Evolutionary conservation across 2,329 filamentous ascomycete species (phyloP), one percentile per base, ranked within the genome.

Genomic region (Thyridium curvatum): DNA sequence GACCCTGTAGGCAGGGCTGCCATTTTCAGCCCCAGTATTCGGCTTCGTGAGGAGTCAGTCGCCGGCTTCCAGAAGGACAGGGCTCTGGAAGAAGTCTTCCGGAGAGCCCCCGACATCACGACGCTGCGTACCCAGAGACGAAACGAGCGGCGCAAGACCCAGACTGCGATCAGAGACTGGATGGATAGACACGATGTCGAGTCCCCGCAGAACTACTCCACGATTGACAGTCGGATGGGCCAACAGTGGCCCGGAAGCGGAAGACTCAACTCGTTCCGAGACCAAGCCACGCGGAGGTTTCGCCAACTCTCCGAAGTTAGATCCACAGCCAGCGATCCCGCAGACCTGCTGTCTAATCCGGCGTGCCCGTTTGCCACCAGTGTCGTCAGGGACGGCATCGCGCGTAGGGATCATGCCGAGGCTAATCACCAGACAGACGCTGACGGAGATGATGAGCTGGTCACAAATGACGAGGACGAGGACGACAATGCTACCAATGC

Each of bases 61-160:
- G 81, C 85, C 29, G 93, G 89, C 1, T 91, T 84, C 52, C 86
- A 91, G 51, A 94, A 96, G 54, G 90, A 96, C 50, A 82, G 81
- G 38, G 90, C 88, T 8, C 66, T 97, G 16, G 91, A 95, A 48
- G 90, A 96, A 54, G 88, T 97, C 0, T 97, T 97, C 57, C 76
- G 87, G 44, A 71, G 77, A 14, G 78, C 80, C 0, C 87, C 85
- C 18, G 82, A 83, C 43, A 69, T 77, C 36, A 73, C 74, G 8
- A 70, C 78, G 3, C 62, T 82, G 38, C 72, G 75, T 14, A 80
- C 74, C 2, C 73, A 77, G 35, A 70, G 74, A 35, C 71, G 75
- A 37, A 71, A 77, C 18, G 82, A 86, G 48, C 74, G 81, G 44
- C 76, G 78, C 30, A 84, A 89, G 56, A 87, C 84, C 2, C 84